Percentiles rank a stretch among this genome's conserved stretches.
phyloP scores from a whole-genome alignment of 345 rosid genomes.

The Salix koriyanagi region DNA sequence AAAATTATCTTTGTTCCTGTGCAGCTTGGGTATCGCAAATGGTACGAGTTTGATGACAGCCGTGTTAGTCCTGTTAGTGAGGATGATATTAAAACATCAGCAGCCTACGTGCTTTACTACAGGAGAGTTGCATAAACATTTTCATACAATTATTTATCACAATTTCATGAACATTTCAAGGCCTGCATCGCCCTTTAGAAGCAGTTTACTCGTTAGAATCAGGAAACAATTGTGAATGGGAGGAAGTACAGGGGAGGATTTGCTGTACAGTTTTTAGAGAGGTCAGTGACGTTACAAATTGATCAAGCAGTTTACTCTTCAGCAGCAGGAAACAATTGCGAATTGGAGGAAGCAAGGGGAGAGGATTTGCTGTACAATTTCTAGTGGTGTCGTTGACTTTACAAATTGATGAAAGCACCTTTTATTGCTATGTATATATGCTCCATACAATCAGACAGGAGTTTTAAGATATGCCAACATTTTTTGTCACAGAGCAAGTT shows the following conservation, averaged over 20 bases:
- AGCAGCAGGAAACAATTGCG: neutral
- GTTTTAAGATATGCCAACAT: neutral
- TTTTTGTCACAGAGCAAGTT: neutral
- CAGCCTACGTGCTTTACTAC: constrained; percentile 27
- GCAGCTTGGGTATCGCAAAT: constrained; percentile 22
- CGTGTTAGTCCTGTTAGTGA: constrained; percentile 3
- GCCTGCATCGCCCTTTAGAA: neutral
- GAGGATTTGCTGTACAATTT: neutral
- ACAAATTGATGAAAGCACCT: neutral
- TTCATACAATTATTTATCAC: neutral
- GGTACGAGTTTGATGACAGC: constrained; percentile 20
- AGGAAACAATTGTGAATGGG: neutral
- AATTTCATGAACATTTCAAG: neutral
- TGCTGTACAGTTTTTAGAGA: neutral
- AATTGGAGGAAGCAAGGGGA: neutral
- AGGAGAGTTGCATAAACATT: constrained; percentile 9
- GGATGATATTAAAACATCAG: constrained; percentile 16
- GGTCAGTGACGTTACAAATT: neutral
- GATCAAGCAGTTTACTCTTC: neutral
- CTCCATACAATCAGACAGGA: neutral
- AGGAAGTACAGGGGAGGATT: neutral
- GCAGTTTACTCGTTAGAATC: neutral
- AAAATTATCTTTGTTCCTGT: neutral
- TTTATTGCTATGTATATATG: neutral
- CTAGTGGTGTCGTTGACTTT: neutral